Conservation (phyloP, 2,329 filamentous ascomycete species). For the Penicillium sclerotiorum region DNA sequence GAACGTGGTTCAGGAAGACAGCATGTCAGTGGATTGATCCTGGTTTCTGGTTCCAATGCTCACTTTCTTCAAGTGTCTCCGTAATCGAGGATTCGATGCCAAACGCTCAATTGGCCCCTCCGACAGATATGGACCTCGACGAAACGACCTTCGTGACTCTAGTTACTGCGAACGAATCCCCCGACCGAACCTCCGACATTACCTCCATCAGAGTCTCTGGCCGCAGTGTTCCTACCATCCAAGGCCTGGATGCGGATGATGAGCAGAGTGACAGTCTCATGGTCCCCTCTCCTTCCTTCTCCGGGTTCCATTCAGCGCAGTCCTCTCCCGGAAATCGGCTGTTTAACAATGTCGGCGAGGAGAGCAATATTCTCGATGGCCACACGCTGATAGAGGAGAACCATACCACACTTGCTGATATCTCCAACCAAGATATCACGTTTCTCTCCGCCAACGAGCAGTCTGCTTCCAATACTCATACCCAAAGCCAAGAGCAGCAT, state of each 20-base stretch:
- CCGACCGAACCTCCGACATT: conserved; percentile 11
- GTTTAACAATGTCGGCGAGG: conserved; percentile 5
- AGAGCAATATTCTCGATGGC: conserved; percentile 18
- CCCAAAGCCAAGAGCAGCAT: conserved; percentile 13
- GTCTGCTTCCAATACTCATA: conserved; percentile 11
- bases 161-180: conserved; percentile 18
- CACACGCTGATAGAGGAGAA: conserved; percentile 24
- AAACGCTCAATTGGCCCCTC: conserved; percentile 13
- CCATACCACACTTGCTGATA: conserved; percentile 7
- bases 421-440: conserved; percentile 18
- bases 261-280: conserved; percentile 17
- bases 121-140: conserved; percentile 21
- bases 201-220: too few species aligned
- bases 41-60: conserved; percentile 30
- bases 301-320: conserved; percentile 24
- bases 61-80: conserved; percentile 33
- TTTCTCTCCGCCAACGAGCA: conserved; percentile 25
- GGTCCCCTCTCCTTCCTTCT: conserved; percentile 25
- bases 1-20: conserved; percentile 33
- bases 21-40: conserved; percentile 43
- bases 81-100: conserved; percentile 30
- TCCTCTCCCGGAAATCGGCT: conserved; percentile 22
- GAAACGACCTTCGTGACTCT: conserved; percentile 25
- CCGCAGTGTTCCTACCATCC: background rate
- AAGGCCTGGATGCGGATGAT: conserved; percentile 15